Base-by-base conservation (phyloP, 495 filamentous ascomycete genomes). In the Bacidia rubella region DNA sequence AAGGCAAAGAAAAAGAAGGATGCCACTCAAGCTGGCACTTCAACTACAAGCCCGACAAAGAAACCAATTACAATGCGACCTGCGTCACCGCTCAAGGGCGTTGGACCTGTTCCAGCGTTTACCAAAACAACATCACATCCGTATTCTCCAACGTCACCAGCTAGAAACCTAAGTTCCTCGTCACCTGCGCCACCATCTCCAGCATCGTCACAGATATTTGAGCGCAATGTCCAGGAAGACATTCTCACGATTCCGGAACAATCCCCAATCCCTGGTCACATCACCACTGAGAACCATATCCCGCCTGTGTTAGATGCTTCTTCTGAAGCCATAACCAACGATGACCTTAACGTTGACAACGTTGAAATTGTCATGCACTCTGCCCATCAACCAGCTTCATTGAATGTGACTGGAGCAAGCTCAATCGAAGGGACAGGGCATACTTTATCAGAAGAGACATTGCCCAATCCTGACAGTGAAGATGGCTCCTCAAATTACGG, bases 201-300 rank as follows among this genome's bases (percentile, higher is more conserved):
- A 11, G 79, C 80, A 3, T 80, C 71, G 29, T 88, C 86, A 22
- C 87, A 90, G 60, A 95, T 95, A 60, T 95, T 95, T 66, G 89
- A 95, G 72, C 85, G 89, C 58, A 82, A 86, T 66, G 90, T 95
- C 12, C 90, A 95, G 64, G 89, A 95, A 60, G 78, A 75, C 59
- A 68, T 76, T 25, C 56, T 77, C 7, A 66, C 78, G n/a, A 61
- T 73, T 5, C 81, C 87, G 48, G 77, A 73, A 42, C 84, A 82
- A 11, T 77, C 85, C 2, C 81, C 85, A 10, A 90, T 92, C 53
- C 89, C 89, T 9, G 78, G 82, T 1, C 89, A 95, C 61, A 93
- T 95, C 59, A 77, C 82, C 55, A 93, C 85, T 24, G 89, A 95
- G 65, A 88, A 95, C 68, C 81, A 88, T 63, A 95, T 95, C 60